Conservation (phyloP, 345 rosid species). For the Clausena lansium region DNA sequence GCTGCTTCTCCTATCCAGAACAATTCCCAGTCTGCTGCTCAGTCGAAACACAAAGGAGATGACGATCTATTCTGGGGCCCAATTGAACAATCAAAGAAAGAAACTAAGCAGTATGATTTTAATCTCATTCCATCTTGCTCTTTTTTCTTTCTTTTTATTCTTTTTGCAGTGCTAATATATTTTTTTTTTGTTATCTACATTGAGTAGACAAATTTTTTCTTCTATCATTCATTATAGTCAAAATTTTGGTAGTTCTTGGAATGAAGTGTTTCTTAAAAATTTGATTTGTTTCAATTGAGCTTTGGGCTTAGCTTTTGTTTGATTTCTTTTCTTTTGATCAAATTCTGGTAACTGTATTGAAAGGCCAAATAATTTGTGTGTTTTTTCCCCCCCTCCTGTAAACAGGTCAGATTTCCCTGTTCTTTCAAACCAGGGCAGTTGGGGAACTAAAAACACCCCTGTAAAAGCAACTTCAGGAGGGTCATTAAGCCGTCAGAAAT, state of each 20-base stretch:
- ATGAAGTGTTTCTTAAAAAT: not conserved
- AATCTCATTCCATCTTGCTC: constrained; percentile 8
- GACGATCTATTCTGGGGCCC: constrained; percentile 99
- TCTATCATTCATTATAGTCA: not conserved
- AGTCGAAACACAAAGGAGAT: constrained; percentile 64
- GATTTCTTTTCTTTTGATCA: not conserved
- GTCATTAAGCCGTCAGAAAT: constrained; percentile 64
- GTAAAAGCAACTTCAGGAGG: constrained; percentile 53
- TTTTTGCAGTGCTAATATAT: not conserved
- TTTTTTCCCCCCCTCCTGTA: not conserved
- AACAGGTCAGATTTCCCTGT: constrained; percentile 67
- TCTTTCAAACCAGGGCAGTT: constrained; percentile 56
- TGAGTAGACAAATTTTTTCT: not conserved
- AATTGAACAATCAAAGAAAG: constrained; percentile 69
- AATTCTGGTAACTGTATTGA: too few species aligned
- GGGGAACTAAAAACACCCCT: constrained; percentile 71
- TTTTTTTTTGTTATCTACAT: not conserved
- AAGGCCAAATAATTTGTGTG: not conserved
- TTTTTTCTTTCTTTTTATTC: not conserved
- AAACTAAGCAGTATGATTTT: constrained; percentile 62
- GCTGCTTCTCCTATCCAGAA: constrained; percentile 54
- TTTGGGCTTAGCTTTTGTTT: not conserved
- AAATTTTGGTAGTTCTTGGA: not conserved
- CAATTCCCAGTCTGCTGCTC: constrained; percentile 52
- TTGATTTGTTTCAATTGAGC: not conserved